Percentiles rank a stretch among this genome's conserved stretches.
These are phyloP conservation scores for Cryptococcus sp. DNA, from an alignment of 1,284 basidiomycete species.

Conservation along the genomic window DNA sequence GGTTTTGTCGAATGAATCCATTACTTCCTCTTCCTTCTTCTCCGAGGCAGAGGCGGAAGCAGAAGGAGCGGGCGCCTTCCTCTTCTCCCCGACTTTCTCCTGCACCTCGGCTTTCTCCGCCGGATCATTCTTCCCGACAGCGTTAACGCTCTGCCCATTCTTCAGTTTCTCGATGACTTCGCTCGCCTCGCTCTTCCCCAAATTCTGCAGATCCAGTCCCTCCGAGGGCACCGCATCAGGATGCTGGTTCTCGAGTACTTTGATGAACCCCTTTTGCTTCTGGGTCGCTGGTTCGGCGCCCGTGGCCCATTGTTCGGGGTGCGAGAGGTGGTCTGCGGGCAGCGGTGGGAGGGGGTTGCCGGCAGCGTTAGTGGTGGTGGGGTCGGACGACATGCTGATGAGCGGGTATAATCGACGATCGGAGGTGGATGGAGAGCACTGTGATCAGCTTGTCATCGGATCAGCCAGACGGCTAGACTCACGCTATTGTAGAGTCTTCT, in stretches of 20 bases:
- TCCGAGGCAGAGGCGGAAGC: not conserved
- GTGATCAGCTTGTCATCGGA: not conserved
- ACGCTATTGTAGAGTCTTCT: not conserved
- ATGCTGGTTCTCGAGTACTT: slow-evolving; percentile 37
- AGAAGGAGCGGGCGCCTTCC: slow-evolving; percentile 1
- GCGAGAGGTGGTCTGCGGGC: slow-evolving; percentile 35
- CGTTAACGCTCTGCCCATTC: slow-evolving; percentile 20
- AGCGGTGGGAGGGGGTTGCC: slow-evolving; percentile 25
- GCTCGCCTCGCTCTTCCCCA: slow-evolving; percentile 36
- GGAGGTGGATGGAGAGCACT: not conserved
- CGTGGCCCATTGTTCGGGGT: slow-evolving; percentile 43
- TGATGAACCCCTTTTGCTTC: slow-evolving; percentile 36
- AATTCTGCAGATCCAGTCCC: slow-evolving; percentile 21
- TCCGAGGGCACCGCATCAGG: slow-evolving; percentile 19
- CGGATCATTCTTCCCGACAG: not conserved
- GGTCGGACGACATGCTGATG: not conserved
- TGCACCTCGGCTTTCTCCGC: slow-evolving; percentile 9
- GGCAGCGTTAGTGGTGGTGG: slow-evolving; percentile 9
- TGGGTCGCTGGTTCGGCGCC: slow-evolving; percentile 38
- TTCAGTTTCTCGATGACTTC: slow-evolving; percentile 38
- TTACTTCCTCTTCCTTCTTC: not conserved
- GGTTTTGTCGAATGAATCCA: not conserved
- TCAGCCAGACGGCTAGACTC: not conserved
- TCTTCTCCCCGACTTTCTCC: slow-evolving; percentile 7
- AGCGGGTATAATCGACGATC: not conserved